Evolutionary conservation across 148 eudicot genomes (phyloP), one percentile per base, ranked within the genome.

Genomic region (Vaccinium corymbosum): DNA sequence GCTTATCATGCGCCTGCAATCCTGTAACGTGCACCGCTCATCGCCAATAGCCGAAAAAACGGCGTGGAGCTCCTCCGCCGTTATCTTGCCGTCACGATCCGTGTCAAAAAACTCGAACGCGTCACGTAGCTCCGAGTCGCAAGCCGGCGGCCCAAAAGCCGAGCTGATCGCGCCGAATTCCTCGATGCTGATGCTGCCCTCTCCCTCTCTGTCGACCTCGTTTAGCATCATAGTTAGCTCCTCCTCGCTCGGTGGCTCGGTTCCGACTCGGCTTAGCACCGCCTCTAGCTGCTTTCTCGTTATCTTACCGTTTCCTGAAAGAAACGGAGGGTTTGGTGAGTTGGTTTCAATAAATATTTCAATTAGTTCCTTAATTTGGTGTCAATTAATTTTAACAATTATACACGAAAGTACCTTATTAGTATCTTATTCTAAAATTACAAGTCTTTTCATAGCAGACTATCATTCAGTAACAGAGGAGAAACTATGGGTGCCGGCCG

Each of bases 1-100:
- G 3, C 83, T 88, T 52, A 95, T 93, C 98, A 95, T 95, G 42
- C 91, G 87, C 83, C 88, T 82, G 81, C 98, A 95, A 0, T 95
- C 98, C 27, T 90, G 95, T 68, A 95, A 80, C 88, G 96, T 92
- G 91, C 95, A 95, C 85, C 81, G 81, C 0, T 75, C 92, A 46
- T 89, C 98, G 0, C 98, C 96, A 6, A 95, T 86, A 32, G 92
- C 81, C 0, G 72, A 6, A 38, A 95, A 91, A 15, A 90, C 98
- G 32, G 62, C 77, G 29, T 76, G 87, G 11, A 95, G 83, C 87
- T 95, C 98, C 81, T 87, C 93, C 82, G 96, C 95, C 17, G 95
- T 89, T 71, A 95, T 95, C 86, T 73, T 83, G 0, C 98, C 98
- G 80, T 95, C 95, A 17, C 87, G 90, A 82, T 95, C 90, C 0